Evolutionary conservation across 768 basidiomycete genomes (phyloP), one percentile per base, ranked within the genome.

Genomic region (Suillus lakei): DNA sequence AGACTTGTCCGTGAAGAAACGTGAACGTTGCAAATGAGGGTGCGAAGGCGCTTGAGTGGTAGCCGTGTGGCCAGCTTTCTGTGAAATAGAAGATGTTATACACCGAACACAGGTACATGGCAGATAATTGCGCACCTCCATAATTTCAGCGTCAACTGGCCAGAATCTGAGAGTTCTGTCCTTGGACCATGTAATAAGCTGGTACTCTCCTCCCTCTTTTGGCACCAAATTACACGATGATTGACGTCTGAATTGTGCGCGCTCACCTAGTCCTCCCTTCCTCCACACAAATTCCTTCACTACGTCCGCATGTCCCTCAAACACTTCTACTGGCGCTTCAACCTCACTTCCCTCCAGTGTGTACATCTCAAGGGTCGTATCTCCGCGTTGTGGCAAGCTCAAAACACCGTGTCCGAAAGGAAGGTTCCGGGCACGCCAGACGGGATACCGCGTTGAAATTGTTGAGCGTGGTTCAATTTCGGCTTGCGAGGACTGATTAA

Each of bases 261-360:
- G 60, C 73, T 77, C 23, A 88, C 90, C 88, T 67, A 78, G 70
- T 6, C 83, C 84, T 3, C 90, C 85, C 71, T 84, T 87, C 66
- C 98, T 82, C 98, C 98, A 99, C 2, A 99, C 96, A 74, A 97
- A 99, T 78, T 99, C 97, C 72, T 97, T 98, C 23, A 99, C 97
- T 2, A 96, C 94, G 68, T 97, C 95, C 0, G 88, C 86, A 77
- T 97, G 95, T 0, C 95, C 96, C 69, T 93, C 91, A 69, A 96
- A 97, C 8, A 82, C 80, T 68, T 92, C 88, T 6, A 94, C 87
- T 2, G 90, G 88, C 12, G 61, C 67, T 23, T 64, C 64, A 39
- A 53, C 44, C 41, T 71, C 67, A 48, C 74, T 69, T 2, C 66
- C 71, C 15, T 79, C 67, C 12, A 59, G 36, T 23, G 83, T 82